Conservation (phyloP, 169 alveolate species). For the Plasmodium cynomolgi region DNA sequence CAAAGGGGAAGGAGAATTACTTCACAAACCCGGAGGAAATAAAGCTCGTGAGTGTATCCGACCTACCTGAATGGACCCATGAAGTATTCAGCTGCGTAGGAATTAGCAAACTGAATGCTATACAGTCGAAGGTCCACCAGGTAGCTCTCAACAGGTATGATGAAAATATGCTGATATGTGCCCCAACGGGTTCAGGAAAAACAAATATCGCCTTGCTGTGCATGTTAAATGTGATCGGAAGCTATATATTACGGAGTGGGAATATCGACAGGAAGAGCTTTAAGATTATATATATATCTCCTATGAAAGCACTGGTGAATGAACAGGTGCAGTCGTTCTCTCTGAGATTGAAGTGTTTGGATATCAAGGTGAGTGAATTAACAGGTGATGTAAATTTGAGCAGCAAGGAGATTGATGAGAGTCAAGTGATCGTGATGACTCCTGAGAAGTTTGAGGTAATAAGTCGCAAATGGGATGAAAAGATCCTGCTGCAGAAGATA, state of each 20-base stretch:
- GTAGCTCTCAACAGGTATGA: constrained; percentile 93
- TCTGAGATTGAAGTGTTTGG: constrained; percentile 85
- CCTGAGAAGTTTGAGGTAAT: constrained; percentile 99
- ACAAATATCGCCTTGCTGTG: constrained; percentile 99
- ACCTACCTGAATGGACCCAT: constrained; percentile 97
- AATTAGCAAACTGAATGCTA: constrained; percentile 91
- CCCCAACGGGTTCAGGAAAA: constrained; percentile 99
- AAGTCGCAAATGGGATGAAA: constrained; percentile 98
- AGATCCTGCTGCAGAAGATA: constrained; percentile 91
- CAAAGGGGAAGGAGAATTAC: constrained; percentile 27
- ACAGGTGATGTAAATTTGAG: constrained; percentile 97
- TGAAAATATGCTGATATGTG: constrained; percentile 98
- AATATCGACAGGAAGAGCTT: constrained; percentile 85
- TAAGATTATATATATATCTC: constrained; percentile 98
- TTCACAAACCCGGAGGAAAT: constrained; percentile 74
- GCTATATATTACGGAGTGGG: constrained; percentile 76
- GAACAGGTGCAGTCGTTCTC: constrained; percentile 92
- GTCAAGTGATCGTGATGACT: constrained; percentile 98
- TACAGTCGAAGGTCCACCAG: constrained; percentile 95
- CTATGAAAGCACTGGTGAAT: constrained; percentile 99
- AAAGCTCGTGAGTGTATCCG: constrained; percentile 78
- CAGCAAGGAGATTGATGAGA: constrained; percentile 96
- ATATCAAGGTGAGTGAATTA: constrained; percentile 94
- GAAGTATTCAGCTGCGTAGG: constrained; percentile 90
- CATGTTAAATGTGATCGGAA: constrained; percentile 92